Evolutionary conservation across 352 stramenopile species (phyloP), one percentile per base, ranked within the genome.

Genomic region (Aphanomyces astaci): DNA sequence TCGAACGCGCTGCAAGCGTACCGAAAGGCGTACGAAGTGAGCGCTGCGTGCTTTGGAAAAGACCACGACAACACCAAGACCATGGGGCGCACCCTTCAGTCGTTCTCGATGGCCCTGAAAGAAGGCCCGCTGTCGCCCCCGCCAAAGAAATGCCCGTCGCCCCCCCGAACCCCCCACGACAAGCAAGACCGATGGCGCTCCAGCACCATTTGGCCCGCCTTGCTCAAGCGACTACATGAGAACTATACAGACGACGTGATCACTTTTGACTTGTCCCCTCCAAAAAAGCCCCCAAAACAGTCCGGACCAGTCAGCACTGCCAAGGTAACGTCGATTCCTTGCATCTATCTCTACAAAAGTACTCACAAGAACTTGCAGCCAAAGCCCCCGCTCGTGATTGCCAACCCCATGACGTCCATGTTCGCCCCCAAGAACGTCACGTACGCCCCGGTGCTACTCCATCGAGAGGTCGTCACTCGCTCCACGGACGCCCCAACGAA

Each of bases 1-100:
- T 40, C 62, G 17, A 45, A 68, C 30, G 62, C 62, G 22, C 30
- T 68, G 11, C 62, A 68, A 60, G 62, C 62, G 10, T 68, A 52
- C 27, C 62, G 62, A 7, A 68, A 68, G 32, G 46, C 62, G 24
- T 68, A 68, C 28, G 62, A 68, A 22, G 25, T 68, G 2, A 49
- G 39, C 25, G 30, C 24, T 7, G 62, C 62, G 17, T 60, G 62
- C 24, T 45, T 68, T 43, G 62, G 62, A 22, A 56, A 59, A 28
- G 28, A 68, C 25, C 62, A 68, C 27, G 15, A 45, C 3, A 11
- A 24, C 3, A 31, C 62, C 1, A 48, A 68, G n/a, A n/a, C 19
- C 2, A 60, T 68, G 9, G 22, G n/a, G 19, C 51, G 51, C 15
- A 36, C 19, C 9, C 33, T 59, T 7, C 25, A 33, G 17, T 59